Evolutionary conservation across 305 asterid species (phyloP).

Genomic region (Striga hermonthica): DNA sequence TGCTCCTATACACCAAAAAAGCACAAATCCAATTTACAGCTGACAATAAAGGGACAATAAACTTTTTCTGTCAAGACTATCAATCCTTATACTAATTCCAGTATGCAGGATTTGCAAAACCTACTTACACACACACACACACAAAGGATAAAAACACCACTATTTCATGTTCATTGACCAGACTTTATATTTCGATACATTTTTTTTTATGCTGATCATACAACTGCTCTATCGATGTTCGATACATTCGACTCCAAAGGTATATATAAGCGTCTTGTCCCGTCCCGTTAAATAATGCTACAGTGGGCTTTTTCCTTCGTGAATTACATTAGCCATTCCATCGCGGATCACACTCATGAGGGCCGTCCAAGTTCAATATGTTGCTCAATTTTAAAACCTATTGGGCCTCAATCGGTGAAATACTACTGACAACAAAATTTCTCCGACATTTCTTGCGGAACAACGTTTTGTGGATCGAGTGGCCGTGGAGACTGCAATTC

Average conservation of each 20-base stretch:
- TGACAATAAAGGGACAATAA: no score
- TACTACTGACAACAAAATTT: conserved; percentile 29
- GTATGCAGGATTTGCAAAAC: no score
- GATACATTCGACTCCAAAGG: no score
- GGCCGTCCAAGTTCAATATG: conserved; percentile 10
- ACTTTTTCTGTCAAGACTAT: no score
- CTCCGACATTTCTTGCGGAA: conserved; percentile 36
- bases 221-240: no score
- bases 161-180: conserved; percentile 34
- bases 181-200: conserved; percentile 36
- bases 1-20: no score
- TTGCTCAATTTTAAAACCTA: conserved; percentile 43
- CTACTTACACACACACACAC: no score
- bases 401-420: conserved; percentile 45
- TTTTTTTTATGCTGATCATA: no score
- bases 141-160: no score
- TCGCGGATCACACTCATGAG: neutral
- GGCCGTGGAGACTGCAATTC: conserved; percentile 29
- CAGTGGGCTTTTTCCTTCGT: conserved; percentile 38
- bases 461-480: conserved; percentile 30
- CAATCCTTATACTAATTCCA: no score
- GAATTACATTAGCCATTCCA: conserved; percentile 17
- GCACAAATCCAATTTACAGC: no score
- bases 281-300: conserved; percentile 42
- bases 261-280: no score